Percentiles rank a stretch among this genome's conserved stretches.
Conservation (phyloP, 176 grass and related monocot species). For the Oryza officinalis region DNA sequence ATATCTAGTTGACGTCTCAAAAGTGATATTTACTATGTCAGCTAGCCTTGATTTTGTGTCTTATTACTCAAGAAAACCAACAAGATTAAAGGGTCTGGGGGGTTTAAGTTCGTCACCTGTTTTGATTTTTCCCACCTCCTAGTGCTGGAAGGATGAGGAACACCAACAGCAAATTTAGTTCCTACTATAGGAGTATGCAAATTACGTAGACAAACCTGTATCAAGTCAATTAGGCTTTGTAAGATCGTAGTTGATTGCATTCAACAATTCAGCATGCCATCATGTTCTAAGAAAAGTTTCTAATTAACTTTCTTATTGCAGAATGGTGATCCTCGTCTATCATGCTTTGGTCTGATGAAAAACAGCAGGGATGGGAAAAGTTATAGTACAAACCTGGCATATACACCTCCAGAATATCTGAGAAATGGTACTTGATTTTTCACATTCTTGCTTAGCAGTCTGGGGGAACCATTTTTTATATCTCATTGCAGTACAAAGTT, state of each 20-base stretch:
- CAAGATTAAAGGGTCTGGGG: neutral
- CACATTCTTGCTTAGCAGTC: neutral
- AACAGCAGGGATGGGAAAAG: slow-evolving; percentile 92
- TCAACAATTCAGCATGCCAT: neutral
- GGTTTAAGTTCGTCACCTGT: neutral
- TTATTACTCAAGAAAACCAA: neutral
- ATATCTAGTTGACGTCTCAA: neutral
- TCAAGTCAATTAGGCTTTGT: neutral
- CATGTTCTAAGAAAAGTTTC: slow-evolving; percentile 7
- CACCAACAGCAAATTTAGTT: neutral
- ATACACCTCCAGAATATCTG: slow-evolving; percentile 92
- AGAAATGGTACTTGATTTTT: slow-evolving; percentile 71
- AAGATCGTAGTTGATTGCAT: neutral
- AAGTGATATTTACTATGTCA: neutral
- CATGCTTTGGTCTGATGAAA: slow-evolving; percentile 93
- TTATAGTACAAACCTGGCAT: slow-evolving; percentile 90
- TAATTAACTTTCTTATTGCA: slow-evolving; percentile 40
- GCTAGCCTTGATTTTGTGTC: slow-evolving; percentile 1
- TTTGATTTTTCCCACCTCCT: neutral
- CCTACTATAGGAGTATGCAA: neutral
- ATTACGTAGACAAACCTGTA: neutral
- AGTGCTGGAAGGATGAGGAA: slow-evolving; percentile 4
- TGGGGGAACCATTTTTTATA: neutral
- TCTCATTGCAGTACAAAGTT: neutral
- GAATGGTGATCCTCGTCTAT: slow-evolving; percentile 73